phyloP scores from a whole-genome alignment of 2,329 filamentous ascomycete genomes.

The Paraphaeosphaeria minitans region DNA sequence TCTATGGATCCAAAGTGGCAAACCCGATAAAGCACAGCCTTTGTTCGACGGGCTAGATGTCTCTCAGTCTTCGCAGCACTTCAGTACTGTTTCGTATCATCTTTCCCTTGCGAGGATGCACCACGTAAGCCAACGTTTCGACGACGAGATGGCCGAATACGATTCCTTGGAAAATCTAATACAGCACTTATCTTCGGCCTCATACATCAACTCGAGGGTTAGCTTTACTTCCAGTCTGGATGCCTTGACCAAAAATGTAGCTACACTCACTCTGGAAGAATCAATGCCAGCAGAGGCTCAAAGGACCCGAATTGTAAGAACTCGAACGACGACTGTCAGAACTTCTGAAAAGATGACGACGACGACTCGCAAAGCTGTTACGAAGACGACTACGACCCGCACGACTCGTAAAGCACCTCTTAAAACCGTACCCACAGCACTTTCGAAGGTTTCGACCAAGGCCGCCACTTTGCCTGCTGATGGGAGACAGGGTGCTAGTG shows the following conservation, averaged over 20 bases:
- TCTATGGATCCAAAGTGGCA: conserved; percentile 57
- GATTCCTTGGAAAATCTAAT: conserved; percentile 55
- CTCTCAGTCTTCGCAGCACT: conserved; percentile 47
- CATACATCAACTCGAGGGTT: conserved; percentile 36
- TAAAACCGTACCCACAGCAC: conserved; percentile 19
- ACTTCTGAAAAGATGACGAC: conserved; percentile 26
- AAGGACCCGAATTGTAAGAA: conserved; percentile 21
- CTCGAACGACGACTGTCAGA: conserved; percentile 28
- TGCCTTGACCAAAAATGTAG: conserved; percentile 50
- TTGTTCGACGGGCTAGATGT: conserved; percentile 60
- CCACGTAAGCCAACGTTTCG: conserved; percentile 53
- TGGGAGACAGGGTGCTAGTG: conserved; percentile 22
- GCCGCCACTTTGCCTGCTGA: conserved; percentile 9
- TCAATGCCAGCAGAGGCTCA: conserved; percentile 18
- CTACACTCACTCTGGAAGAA: conserved; percentile 46
- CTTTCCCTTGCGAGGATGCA: conserved; percentile 57
- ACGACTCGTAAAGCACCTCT: conserved; percentile 23
- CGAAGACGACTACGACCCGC: conserved; percentile 18
- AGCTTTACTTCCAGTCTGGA: conserved; percentile 36
- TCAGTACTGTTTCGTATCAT: conserved; percentile 59
- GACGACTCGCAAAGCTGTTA: conserved; percentile 15
- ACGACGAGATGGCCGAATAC: conserved; percentile 57
- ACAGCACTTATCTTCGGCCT: conserved; percentile 45
- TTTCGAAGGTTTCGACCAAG: conserved; percentile 20
- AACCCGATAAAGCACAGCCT: conserved; percentile 54